Percentiles rank a stretch among this genome's conserved stretches.
Conservation (phyloP, 2,329 filamentous ascomycete genomes). For the Penicillium sp. region DNA sequence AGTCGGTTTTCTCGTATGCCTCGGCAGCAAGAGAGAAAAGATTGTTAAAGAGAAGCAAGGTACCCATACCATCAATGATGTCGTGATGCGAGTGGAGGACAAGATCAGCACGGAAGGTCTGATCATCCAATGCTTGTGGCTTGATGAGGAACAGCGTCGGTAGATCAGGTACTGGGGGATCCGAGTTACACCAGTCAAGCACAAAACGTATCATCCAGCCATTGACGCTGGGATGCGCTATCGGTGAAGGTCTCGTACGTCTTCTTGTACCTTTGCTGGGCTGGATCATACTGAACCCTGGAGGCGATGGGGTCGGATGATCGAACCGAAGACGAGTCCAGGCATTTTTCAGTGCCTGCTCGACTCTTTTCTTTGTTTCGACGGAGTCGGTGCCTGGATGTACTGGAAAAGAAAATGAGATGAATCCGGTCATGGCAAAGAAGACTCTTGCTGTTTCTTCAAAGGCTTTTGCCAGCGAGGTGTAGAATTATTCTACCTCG, state of each 20-base stretch:
- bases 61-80: constrained; percentile 34
- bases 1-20: constrained; percentile 18
- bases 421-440: constrained; percentile 52
- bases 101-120: constrained; percentile 22
- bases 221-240: constrained; percentile 10
- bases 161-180: constrained; percentile 32
- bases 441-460: constrained; percentile 48
- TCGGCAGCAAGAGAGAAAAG: constrained; percentile 25
- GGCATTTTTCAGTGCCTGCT: constrained; percentile 25
- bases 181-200: constrained; percentile 35
- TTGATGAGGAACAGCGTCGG: constrained; percentile 35
- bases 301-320: constrained; percentile 35
- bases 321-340: constrained; percentile 34
- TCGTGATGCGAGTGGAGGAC: constrained; percentile 33
- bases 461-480: constrained; percentile 43
- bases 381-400: background rate
- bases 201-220: constrained; percentile 30
- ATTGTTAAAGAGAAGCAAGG: constrained; percentile 31
- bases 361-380: background rate
- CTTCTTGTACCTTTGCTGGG: constrained; percentile 29
- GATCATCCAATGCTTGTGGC: background rate
- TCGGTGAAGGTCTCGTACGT: constrained; percentile 26
- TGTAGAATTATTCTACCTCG: constrained; percentile 53
- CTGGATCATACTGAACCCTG: constrained; percentile 27
- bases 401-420: constrained; percentile 33